Percentiles rank a stretch among this genome's conserved stretches.
Evolutionary conservation across 2,329 filamentous ascomycete species (phyloP).

Genomic region (Madurella mycetomatis): DNA sequence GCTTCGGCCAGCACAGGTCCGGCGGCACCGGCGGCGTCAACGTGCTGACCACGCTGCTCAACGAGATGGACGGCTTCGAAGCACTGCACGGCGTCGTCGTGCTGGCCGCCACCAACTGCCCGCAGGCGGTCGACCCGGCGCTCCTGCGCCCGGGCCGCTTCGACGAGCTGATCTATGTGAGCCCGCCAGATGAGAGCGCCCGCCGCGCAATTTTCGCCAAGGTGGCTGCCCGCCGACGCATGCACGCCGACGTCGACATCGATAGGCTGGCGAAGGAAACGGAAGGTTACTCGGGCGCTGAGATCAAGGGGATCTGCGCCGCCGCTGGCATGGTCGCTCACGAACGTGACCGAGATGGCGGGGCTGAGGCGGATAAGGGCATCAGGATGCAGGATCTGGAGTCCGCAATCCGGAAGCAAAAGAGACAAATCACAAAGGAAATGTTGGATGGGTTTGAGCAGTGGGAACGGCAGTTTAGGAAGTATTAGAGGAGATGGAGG

Average conservation of each 20-base stretch:
- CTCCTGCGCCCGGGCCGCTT: slow-evolving; percentile 82
- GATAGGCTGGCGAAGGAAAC: slow-evolving; percentile 57
- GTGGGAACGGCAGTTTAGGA: slow-evolving; percentile 45
- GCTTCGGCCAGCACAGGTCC: slow-evolving; percentile 36
- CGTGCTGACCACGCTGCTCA: slow-evolving; percentile 82
- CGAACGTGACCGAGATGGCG: slow-evolving; percentile 24
- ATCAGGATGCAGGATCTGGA: slow-evolving; percentile 36
- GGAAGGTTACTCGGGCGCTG: slow-evolving; percentile 80
- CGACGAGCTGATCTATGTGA: slow-evolving; percentile 80
- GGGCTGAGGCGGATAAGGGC: slow-evolving; percentile 8
- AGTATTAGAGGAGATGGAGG: slow-evolving; percentile 7
- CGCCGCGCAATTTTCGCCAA: slow-evolving; percentile 72
- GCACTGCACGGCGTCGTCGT: slow-evolving; percentile 77
- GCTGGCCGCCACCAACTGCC: slow-evolving; percentile 86
- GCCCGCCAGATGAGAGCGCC: slow-evolving; percentile 68
- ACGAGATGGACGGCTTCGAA: slow-evolving; percentile 95
- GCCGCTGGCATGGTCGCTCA: slow-evolving; percentile 42
- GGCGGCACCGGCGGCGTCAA: slow-evolving; percentile 59
- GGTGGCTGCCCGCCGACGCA: slow-evolving; percentile 56
- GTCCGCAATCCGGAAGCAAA: slow-evolving; percentile 42
- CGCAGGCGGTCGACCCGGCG: slow-evolving; percentile 79
- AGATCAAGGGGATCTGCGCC: slow-evolving; percentile 58
- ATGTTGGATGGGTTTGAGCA: slow-evolving; percentile 56
- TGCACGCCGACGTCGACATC: slow-evolving; percentile 62
- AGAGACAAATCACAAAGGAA: slow-evolving; percentile 54